Evolutionary conservation across 2,329 filamentous ascomycete species (phyloP).

Genomic region (Colletotrichum tanaceti): DNA sequence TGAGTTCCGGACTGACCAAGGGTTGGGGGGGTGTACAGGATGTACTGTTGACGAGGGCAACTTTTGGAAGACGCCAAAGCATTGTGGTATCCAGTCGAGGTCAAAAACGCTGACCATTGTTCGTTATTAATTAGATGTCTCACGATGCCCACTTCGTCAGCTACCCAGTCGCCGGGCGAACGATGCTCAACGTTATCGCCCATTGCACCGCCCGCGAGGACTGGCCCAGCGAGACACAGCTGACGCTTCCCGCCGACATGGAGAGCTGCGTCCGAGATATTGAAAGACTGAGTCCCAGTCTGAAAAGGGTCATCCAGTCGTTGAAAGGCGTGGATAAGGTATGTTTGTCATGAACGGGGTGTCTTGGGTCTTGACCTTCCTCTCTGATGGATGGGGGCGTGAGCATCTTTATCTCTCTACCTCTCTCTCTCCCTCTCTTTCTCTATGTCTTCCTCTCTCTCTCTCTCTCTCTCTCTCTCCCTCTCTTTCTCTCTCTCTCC

Average conservation of each 20-base stretch:
- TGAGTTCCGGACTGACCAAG: no score
- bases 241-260: slow-evolving; percentile 41
- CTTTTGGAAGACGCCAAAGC: no score
- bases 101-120: slow-evolving; percentile 35
- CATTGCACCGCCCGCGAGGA: slow-evolving; percentile 48
- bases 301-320: neutral
- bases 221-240: slow-evolving; percentile 44
- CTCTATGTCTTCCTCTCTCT: no score
- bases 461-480: no score
- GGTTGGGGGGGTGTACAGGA: no score
- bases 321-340: slow-evolving; percentile 19
- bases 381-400: no score
- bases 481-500: no score
- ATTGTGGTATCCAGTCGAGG: slow-evolving; percentile 18
- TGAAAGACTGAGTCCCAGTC: neutral
- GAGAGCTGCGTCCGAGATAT: neutral
- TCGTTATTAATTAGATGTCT: slow-evolving; percentile 54
- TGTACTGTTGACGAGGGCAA: no score
- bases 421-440: no score
- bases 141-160: slow-evolving; percentile 67
- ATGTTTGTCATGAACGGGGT: neutral
- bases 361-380: neutral
- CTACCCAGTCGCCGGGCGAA: slow-evolving; percentile 67
- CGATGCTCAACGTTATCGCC: slow-evolving; percentile 67
- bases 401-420: no score